Conservation (phyloP, 805 yeast genomes). For the Cyberlindnera veronae region DNA sequence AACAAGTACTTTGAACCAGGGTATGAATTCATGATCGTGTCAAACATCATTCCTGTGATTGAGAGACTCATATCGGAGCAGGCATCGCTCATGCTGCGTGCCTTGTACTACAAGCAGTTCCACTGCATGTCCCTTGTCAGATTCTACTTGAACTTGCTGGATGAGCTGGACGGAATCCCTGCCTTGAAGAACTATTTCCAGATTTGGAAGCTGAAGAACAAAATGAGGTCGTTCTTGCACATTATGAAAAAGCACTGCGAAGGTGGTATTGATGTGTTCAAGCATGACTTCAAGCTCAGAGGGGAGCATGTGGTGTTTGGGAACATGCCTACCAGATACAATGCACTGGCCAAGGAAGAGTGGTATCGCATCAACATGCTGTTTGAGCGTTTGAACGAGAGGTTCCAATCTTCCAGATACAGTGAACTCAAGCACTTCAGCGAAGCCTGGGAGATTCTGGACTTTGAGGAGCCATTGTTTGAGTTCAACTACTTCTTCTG, state of each 20-base stretch:
- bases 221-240: constrained; percentile 14
- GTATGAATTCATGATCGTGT: constrained; percentile 18
- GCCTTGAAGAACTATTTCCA: constrained; percentile 18
- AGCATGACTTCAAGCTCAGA: constrained; percentile 9
- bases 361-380: constrained; percentile 10
- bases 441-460: constrained; percentile 13
- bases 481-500: constrained; percentile 4
- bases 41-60: constrained; percentile 12
- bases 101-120: constrained; percentile 1
- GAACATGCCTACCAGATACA: constrained; percentile 8
- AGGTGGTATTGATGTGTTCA: constrained; percentile 14
- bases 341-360: constrained; percentile 6
- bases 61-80: constrained; percentile 14
- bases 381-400: constrained; percentile 14
- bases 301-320: constrained; percentile 15
- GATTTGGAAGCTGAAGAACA: constrained; percentile 19
- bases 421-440: constrained; percentile 5
- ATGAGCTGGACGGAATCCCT: constrained; percentile 19
- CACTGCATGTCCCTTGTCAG: constrained; percentile 7
- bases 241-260: constrained; percentile 14
- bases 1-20: constrained; percentile 20
- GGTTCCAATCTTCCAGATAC: constrained; percentile 15
- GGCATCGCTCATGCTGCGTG: constrained; percentile 11
- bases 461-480: constrained; percentile 19
- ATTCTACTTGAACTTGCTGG: constrained; percentile 17